Conservation (phyloP, 306 rosid species). For the Senna siamea region DNA sequence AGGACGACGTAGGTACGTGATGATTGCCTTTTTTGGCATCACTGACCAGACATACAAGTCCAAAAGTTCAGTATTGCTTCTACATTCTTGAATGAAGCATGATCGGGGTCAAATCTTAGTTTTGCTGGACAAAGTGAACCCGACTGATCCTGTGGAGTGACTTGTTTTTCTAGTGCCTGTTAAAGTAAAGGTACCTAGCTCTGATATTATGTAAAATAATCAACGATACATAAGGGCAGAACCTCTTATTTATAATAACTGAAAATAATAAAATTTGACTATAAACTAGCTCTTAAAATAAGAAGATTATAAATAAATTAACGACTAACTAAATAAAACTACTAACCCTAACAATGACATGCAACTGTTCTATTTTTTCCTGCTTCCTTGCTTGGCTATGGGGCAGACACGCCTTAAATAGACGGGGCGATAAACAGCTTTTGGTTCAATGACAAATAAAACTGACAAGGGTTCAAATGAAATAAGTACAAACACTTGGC, state of each 20-base stretch:
- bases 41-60: background rate
- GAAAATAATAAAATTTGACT: background rate
- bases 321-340: background rate
- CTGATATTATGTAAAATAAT: too few species aligned
- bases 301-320: background rate
- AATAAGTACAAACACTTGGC: conserved; percentile 33
- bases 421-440: conserved; percentile 31
- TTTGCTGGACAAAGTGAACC: background rate
- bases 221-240: background rate
- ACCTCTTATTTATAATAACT: background rate
- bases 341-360: background rate
- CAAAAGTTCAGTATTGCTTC: background rate
- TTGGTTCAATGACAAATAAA: conserved; percentile 42
- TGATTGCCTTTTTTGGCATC: too few species aligned
- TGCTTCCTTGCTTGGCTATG: conserved; percentile 24
- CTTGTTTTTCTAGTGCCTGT: too few species aligned
- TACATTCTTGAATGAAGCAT: background rate
- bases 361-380: background rate
- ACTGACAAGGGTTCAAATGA: conserved; percentile 26
- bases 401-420: too few species aligned
- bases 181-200: background rate
- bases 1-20: too few species aligned
- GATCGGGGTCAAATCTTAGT: background rate
- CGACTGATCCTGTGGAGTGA: too few species aligned
- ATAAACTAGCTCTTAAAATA: background rate